Evolutionary conservation across 2,329 filamentous ascomycete genomes (phyloP), one percentile per base, ranked within the genome.

Genomic region (Hirsutella thompsonii): DNA sequence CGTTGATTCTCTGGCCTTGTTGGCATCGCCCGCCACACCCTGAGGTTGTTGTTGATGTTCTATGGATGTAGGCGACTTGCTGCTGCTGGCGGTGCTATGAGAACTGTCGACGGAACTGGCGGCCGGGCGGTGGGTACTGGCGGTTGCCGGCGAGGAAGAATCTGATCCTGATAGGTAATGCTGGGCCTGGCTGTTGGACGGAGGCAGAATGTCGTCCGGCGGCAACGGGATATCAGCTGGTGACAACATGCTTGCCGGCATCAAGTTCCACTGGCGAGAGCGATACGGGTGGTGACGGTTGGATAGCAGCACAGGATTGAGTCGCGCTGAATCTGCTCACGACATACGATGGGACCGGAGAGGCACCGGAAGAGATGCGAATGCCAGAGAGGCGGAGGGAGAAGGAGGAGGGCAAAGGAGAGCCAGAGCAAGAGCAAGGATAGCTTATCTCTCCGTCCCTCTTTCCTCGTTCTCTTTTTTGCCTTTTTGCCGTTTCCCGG

Each of bases 1-100:
- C 23, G 62, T 56, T 45, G 58, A 50, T 39, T 61, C 51, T 39
- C 47, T 47, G 52, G 52, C 42, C 36, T 42, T 46, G 37, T 41
- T 44, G 36, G 37, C 37, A 14, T 47, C 44, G 23, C 39, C 37
- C 11, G 29, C 34, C 26, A 6, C 41, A 26, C 38, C 41, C 26
- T 30, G 35, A 36, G 28, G 37, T 36, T 20, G 28, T 32, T 28
- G 36, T 19, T 14, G 40, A 26, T 29, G 28, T 5, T 36, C 38
- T 18, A 21, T 29, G 20, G 38, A 29, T n/a, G 38, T 26, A 26
- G 6, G 38, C 20, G 38, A 40, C 30, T 28, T 40, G 38, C 38
- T 36, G 38, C 38, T 36, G 30, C 30, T 34, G 13, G 32, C 38
- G 20, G 11, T 18, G 19, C 18, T 39, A 20, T 20, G 16, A 23